Evolutionary conservation across 768 basidiomycete genomes (phyloP).

Genomic region (Tulasnella sp.): DNA sequence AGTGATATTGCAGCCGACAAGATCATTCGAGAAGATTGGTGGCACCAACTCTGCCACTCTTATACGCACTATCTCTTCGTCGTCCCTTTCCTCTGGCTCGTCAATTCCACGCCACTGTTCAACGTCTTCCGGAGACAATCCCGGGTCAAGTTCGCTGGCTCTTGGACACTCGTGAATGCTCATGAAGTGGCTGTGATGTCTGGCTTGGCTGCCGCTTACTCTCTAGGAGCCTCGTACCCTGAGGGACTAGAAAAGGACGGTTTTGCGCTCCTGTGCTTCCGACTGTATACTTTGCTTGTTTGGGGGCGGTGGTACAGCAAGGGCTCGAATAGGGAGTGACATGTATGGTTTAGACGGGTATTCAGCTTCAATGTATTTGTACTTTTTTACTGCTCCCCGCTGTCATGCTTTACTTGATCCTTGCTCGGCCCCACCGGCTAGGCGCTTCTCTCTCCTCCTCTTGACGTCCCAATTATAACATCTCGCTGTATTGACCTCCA

Average conservation of each 20-base stretch:
- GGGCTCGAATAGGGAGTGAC: slow-evolving; percentile 6
- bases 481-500: slow-evolving; percentile 93
- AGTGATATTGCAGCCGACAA: slow-evolving; percentile 25
- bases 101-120: slow-evolving; percentile 9
- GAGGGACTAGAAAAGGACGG: slow-evolving; percentile 38
- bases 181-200: slow-evolving; percentile 45
- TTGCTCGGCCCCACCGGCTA: slow-evolving; percentile 7
- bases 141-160: slow-evolving; percentile 38
- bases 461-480: slow-evolving; percentile 98
- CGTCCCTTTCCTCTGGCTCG: slow-evolving; percentile 35
- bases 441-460: slow-evolving; percentile 54
- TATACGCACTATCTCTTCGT: slow-evolving; percentile 39
- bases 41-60: slow-evolving; percentile 30
- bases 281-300: not conserved
- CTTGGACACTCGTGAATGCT: slow-evolving; percentile 41
- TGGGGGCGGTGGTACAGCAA: slow-evolving; percentile 24
- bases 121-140: slow-evolving; percentile 26
- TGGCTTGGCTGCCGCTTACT: slow-evolving; percentile 43
- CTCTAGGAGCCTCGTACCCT: slow-evolving; percentile 42
- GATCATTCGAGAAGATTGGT: slow-evolving; percentile 31
- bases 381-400: not conserved
- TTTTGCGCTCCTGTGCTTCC: slow-evolving; percentile 11
- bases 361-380: not conserved
- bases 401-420: slow-evolving; percentile 7
- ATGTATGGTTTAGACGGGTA: slow-evolving; percentile 10